A percentile compares a stretch with the other conserved stretches of the same genome.
These are phyloP conservation scores for Backusella westeae DNA, from an alignment of 192 early-diverging fungal genomes.

Conservation along the genomic window DNA sequence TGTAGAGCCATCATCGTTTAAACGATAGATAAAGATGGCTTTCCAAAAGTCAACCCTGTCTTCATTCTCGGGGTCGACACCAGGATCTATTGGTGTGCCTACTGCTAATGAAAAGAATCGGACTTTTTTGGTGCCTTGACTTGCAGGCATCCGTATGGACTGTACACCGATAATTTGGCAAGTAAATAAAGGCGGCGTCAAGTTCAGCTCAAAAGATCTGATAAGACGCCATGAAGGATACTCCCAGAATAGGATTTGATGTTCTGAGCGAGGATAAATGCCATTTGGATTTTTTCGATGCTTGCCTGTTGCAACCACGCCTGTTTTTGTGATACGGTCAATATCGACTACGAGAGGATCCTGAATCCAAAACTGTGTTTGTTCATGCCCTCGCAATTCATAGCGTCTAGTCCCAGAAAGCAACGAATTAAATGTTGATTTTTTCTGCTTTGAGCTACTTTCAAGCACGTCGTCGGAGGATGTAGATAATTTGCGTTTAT, in stretches of 20 bases:
- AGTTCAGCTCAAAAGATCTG: constrained; percentile 24
- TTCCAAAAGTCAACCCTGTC: constrained; percentile 23
- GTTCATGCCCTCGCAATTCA: background rate
- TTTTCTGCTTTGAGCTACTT: background rate
- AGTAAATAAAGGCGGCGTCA: constrained; percentile 20
- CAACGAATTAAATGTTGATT: background rate
- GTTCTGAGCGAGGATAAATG: constrained; percentile 16
- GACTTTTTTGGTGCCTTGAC: constrained; percentile 2
- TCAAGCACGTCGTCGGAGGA: background rate
- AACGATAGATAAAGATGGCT: constrained; percentile 28
- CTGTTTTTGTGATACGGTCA: constrained; percentile 18
- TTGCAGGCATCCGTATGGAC: background rate
- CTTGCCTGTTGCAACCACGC: constrained; percentile 34
- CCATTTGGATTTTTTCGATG: constrained; percentile 14
- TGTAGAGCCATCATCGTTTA: constrained; percentile 28
- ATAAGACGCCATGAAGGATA: constrained; percentile 35
- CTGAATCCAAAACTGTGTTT: constrained; percentile 27
- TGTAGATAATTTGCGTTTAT: background rate
- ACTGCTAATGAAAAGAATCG: constrained; percentile 33
- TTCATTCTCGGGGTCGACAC: constrained; percentile 6
- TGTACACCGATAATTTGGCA: constrained; percentile 36
- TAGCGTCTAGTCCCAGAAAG: background rate
- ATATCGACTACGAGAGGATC: constrained; percentile 36
- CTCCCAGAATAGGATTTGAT: constrained; percentile 34
- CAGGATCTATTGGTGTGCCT: constrained; percentile 19